Conservation (phyloP, 2,329 filamentous ascomycete species). For the Clonostachys solani region DNA sequence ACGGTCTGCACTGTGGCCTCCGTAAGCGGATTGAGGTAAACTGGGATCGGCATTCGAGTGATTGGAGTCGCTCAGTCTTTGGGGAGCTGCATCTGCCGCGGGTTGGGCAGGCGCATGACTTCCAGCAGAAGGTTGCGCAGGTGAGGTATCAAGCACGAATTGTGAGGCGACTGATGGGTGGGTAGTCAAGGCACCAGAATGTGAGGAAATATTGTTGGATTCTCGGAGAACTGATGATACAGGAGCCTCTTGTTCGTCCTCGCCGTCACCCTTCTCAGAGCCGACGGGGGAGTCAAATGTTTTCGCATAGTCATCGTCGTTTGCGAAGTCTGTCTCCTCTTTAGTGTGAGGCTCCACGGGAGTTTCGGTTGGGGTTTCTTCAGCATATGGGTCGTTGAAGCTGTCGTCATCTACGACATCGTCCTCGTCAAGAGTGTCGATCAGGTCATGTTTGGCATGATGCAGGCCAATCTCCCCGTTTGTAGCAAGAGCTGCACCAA, state of each 20-base stretch:
- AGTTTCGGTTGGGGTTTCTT: constrained; percentile 24
- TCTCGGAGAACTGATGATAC: constrained; percentile 37
- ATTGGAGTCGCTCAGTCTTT: neutral
- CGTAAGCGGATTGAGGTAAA: constrained; percentile 7
- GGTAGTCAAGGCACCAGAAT: constrained; percentile 30
- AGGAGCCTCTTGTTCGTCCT: neutral
- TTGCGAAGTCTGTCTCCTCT: constrained; percentile 21
- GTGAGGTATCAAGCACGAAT: constrained; percentile 23
- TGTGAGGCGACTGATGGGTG: constrained; percentile 20
- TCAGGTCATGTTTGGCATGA: constrained; percentile 5
- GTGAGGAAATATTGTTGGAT: constrained; percentile 34
- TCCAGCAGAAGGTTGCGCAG: constrained; percentile 7
- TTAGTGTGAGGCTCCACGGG: constrained; percentile 11
- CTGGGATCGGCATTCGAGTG: constrained; percentile 3
- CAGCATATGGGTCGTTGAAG: constrained; percentile 36
- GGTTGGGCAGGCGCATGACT: constrained; percentile 14
- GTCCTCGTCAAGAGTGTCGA: constrained; percentile 19
- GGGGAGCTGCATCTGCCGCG: constrained; percentile 16
- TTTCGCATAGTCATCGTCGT: constrained; percentile 49
- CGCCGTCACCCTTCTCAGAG: constrained; percentile 16
- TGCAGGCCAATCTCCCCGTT: constrained; percentile 10
- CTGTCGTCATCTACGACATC: constrained; percentile 21
- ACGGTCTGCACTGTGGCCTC: neutral
- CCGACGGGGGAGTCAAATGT: constrained; percentile 43
- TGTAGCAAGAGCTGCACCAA: constrained; percentile 24